Base-by-base conservation (phyloP, 2,329 filamentous ascomycete species). In the Sporothrix curviconia region DNA sequence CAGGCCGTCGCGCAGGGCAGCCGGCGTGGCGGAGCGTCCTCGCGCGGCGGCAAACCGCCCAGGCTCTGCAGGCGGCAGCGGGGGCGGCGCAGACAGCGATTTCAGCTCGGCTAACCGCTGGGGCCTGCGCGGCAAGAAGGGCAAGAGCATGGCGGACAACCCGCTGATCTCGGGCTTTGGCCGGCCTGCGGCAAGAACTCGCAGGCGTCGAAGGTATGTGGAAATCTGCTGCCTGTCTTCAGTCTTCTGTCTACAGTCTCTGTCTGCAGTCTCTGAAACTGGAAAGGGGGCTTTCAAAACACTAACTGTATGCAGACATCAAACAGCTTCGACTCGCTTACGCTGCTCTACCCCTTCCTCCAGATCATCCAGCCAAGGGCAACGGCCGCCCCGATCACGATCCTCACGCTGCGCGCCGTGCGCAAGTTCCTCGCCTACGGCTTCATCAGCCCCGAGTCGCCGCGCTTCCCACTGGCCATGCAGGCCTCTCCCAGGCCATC, bases 351-450 rank as follows among this genome's bases (percentile, higher is more conserved):
- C 65, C 94, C 94, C 0, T 99, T 99, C 71, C 81, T 99, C 24
- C 92, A 97, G 71, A 92, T 99, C 66, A 95, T 99, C 56, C 89
- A 95, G 64, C 92, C 92, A 59, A 96, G 94, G 55, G 95, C 92
- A 50, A 99, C 94, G 3, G 95, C 92, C 2, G 94, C 94, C 42
- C 89, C 92, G 1, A 96, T 99, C 63, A 99, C 95, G 24, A 95
- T 95, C 59, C 84, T 99, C 59, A 92, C 95, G 12, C 79, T 99
- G 46, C 87, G 95, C 60, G 91, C 94, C 6, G 88, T 99, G 59
- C 92, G 92, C 40, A 99, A 99, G 71, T 96, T 99, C 74, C 85
- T 99, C 61, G 87, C 92, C 5, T 99, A 99, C 71, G 90, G 92
- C 59, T 89, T 99, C 66, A 88, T 99, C 65, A 86, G 85, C 60